phyloP scores from a whole-genome alignment of 371 early-diverging fungal species.

The Syncephalastrum racemosum region DNA sequence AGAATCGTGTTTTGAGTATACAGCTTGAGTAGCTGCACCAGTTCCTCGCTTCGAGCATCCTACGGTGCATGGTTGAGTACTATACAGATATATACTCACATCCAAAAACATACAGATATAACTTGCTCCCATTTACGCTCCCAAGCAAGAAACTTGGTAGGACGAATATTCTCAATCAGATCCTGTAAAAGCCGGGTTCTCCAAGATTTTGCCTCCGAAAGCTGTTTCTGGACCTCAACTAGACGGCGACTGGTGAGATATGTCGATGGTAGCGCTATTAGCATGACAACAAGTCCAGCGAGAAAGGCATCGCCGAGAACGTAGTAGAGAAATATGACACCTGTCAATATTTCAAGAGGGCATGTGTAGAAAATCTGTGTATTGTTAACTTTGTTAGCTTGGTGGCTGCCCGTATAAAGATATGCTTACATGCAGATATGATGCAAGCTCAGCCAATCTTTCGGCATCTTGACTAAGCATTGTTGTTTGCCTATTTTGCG shows the following conservation, averaged over 20 bases:
- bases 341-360: constrained; percentile 63
- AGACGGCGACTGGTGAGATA: constrained; percentile 52
- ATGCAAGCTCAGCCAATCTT: constrained; percentile 62
- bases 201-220: constrained; percentile 61
- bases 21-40: constrained; percentile 54
- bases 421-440: constrained; percentile 49
- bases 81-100: background rate
- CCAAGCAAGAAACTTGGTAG: constrained; percentile 78
- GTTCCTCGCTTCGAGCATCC: constrained; percentile 57
- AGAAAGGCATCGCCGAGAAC: constrained; percentile 69
- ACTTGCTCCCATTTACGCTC: constrained; percentile 68
- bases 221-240: constrained; percentile 47
- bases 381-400: background rate
- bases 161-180: constrained; percentile 67
- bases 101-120: constrained; percentile 32
- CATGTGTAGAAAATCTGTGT: constrained; percentile 57
- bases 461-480: constrained; percentile 82
- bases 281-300: constrained; percentile 64
- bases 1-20: constrained; percentile 58
- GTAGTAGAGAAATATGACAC: constrained; percentile 61
- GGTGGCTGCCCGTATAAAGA: background rate
- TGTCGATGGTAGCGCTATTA: constrained; percentile 62
- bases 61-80: constrained; percentile 6
- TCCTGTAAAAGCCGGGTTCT: constrained; percentile 63
- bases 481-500: constrained; percentile 63